Evolutionary conservation across 1,284 basidiomycete genomes (phyloP), one percentile per base, ranked within the genome.

Genomic region (Meira nashicola): DNA sequence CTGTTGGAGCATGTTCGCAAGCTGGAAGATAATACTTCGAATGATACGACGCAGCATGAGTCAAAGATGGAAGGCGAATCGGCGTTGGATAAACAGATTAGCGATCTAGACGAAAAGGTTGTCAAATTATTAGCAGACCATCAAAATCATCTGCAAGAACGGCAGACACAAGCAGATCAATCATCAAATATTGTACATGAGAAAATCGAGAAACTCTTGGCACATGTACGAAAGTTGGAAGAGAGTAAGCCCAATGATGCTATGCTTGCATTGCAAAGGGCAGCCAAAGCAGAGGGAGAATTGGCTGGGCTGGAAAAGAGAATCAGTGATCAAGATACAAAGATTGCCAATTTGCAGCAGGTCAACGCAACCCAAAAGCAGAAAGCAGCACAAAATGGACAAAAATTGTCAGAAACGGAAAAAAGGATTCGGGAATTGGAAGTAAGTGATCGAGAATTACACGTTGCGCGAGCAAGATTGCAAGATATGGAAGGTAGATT

Each of bases 331-430:
- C 68, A 69, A 38, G 72, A 74, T 58, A 52, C 50, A 56, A 69
- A 71, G 62, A 62, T 74, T 25, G 60, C 50, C 50, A 73, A 67
- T 33, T 56, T 74, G 54, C 70, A 70, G 23, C 58, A 60, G 6
- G 25, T 74, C 6, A 62, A 62, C 1, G 69, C 71, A 7, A 67
- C 64, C 37, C 72, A 74, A 47, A 74, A 74, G 60, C 72, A 74
- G 50, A 72, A 74, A 50, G 70, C 70, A 0, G 72, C 71, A 2
- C 58, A 62, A 33, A 55, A 52, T 12, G 66, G 69, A 33, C 70
- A 74, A 55, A 64, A 65, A 58, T 64, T 73, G 0, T 58, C 68
- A 1, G 70, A 73, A 59, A 60, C 59, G 11, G 68, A 67, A 47
- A 70, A 71, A 60, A 64, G 58, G 51, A 55, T 60, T 15, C 57